Evolutionary conservation across 1,284 basidiomycete species (phyloP).

Genomic region (Anthracocystis panici-leucophaei): DNA sequence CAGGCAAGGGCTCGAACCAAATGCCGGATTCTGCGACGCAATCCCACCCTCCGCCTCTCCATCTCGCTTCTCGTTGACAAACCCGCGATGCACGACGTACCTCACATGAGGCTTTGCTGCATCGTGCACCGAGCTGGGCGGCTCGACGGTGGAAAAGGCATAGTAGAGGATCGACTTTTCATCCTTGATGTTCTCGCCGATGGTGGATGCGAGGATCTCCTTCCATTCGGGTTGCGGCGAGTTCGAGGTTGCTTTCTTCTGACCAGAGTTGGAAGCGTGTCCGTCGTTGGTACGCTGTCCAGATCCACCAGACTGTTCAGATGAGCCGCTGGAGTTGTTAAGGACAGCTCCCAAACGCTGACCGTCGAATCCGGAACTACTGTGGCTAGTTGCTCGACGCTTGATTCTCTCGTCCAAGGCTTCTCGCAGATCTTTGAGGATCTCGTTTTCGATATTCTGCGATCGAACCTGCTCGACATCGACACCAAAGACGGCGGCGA

Average conservation of each 20-base stretch:
- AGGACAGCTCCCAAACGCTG: constrained; percentile 37
- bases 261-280: constrained; percentile 21
- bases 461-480: constrained; percentile 29
- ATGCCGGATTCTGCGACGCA: constrained; percentile 50
- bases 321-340: constrained; percentile 17
- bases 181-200: constrained; percentile 56
- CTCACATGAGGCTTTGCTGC: constrained; percentile 55
- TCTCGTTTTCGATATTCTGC: constrained; percentile 22
- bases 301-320: background rate
- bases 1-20: constrained; percentile 61
- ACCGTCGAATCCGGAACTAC: constrained; percentile 24
- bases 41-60: constrained; percentile 51
- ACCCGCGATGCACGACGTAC: constrained; percentile 70
- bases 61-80: constrained; percentile 69
- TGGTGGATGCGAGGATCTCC: constrained; percentile 49
- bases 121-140: constrained; percentile 50
- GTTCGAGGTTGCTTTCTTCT: constrained; percentile 45
- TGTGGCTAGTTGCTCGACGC: constrained; percentile 12
- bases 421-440: constrained; percentile 33
- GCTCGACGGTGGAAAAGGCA: constrained; percentile 59
- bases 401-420: constrained; percentile 22
- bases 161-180: constrained; percentile 66
- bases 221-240: constrained; percentile 64
- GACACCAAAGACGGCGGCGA: constrained; percentile 45
- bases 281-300: constrained; percentile 36